Conservation (phyloP, 2,329 filamentous ascomycete species). For the Neopestalotiopsis sp. region DNA sequence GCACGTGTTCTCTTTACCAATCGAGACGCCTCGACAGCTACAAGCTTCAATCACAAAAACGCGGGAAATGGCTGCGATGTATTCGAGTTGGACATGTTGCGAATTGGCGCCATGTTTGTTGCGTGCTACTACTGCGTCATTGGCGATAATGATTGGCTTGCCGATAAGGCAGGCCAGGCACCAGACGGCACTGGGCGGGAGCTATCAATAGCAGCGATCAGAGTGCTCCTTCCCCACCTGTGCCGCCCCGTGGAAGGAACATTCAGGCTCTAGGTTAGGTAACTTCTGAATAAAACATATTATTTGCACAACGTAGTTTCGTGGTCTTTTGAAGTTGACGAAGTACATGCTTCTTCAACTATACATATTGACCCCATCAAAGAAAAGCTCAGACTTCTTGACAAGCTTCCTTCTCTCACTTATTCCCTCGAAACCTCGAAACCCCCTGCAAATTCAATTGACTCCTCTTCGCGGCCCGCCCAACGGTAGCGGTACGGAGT, state of each 20-base stretch:
- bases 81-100: background rate
- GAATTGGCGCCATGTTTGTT: background rate
- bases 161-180: background rate
- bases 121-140: background rate
- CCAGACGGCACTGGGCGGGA: too few species aligned
- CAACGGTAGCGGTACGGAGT: background rate
- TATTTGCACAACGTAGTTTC: too few species aligned
- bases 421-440: background rate
- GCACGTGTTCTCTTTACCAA: background rate
- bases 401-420: background rate
- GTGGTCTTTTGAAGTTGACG: too few species aligned
- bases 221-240: too few species aligned
- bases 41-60: background rate
- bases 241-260: too few species aligned
- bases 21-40: background rate
- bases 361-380: background rate
- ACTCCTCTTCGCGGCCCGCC: background rate
- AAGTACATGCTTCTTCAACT: too few species aligned
- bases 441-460: background rate
- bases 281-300: too few species aligned
- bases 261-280: too few species aligned
- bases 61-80: background rate
- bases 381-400: background rate
- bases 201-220: too few species aligned
- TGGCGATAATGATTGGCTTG: background rate